Evolutionary conservation across 2,329 filamentous ascomycete species (phyloP).

Genomic region (Apiospora aurea): DNA sequence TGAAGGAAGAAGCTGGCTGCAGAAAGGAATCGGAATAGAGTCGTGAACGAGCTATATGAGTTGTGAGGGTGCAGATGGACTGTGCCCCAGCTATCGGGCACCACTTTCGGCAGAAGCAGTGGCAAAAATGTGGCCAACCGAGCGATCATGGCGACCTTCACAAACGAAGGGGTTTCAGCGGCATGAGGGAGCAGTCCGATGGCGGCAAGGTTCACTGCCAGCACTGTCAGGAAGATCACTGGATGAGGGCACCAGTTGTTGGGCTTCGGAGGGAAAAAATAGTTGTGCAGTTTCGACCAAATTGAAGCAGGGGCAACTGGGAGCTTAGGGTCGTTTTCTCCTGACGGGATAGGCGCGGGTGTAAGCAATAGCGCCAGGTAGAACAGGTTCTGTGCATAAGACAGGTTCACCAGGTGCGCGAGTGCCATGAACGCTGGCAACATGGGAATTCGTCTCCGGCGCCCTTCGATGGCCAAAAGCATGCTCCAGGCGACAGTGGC

Average conservation of each 20-base stretch:
- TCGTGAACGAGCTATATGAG: conserved; percentile 50
- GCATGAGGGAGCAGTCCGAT: conserved; percentile 49
- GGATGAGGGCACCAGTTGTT: conserved; percentile 52
- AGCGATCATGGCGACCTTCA: conserved; percentile 40
- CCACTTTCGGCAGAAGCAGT: conserved; percentile 53
- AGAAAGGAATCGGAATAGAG: conserved; percentile 56
- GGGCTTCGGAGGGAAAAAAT: conserved; percentile 49
- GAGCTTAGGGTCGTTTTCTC: conserved; percentile 35
- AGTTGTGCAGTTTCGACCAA: conserved; percentile 39
- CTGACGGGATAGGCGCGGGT: conserved; percentile 52
- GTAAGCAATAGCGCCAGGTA: conserved; percentile 65
- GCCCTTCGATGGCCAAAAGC: conserved; percentile 65
- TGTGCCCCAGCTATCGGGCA: conserved; percentile 57
- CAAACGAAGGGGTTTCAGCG: conserved; percentile 50
- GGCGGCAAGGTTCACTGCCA: conserved; percentile 45
- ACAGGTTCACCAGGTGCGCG: conserved; percentile 65
- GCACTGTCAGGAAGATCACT: conserved; percentile 42
- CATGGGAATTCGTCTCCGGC: conserved; percentile 61
- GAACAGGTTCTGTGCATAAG: conserved; percentile 70
- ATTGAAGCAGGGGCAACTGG: conserved; percentile 39
- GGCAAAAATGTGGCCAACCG: conserved; percentile 53
- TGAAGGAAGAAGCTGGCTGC: conserved; percentile 53
- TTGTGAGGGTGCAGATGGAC: conserved; percentile 49
- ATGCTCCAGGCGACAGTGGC: conserved; percentile 61
- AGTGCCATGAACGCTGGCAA: conserved; percentile 64